Percentiles rank a stretch among this genome's conserved stretches.
Evolutionary conservation across 2,329 filamentous ascomycete species (phyloP).

Genomic region (Orbilia quercus): DNA sequence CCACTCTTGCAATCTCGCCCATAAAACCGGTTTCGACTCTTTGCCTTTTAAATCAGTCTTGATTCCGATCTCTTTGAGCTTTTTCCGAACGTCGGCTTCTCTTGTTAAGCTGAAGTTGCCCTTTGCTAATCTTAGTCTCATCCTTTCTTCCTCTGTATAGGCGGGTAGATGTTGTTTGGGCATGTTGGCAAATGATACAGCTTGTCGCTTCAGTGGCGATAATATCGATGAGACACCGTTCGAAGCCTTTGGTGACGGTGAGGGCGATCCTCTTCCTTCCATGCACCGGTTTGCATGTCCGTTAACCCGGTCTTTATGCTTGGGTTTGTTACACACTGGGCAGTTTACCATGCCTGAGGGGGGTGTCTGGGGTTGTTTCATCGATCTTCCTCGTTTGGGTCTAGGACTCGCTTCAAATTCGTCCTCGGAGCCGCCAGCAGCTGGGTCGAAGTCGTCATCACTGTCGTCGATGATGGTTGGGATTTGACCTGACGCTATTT

Average conservation of each 20-base stretch:
- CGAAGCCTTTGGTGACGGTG: slow-evolving; percentile 6
- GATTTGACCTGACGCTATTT: slow-evolving; percentile 16
- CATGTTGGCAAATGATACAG: slow-evolving; percentile 19
- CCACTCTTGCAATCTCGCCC: slow-evolving; percentile 89
- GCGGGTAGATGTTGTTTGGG: slow-evolving; percentile 57
- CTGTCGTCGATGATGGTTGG: slow-evolving; percentile 20
- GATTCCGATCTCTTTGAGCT: slow-evolving; percentile 74
- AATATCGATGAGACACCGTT: slow-evolving; percentile 12
- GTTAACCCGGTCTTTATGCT: neutral
- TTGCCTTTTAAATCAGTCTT: slow-evolving; percentile 78
- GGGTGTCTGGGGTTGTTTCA: slow-evolving; percentile 14
- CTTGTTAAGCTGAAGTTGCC: slow-evolving; percentile 90
- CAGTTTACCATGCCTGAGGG: slow-evolving; percentile 5
- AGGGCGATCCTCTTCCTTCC: slow-evolving; percentile 24
- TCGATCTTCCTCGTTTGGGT: slow-evolving; percentile 16
- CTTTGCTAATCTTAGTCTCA: slow-evolving; percentile 68
- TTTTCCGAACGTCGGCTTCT: slow-evolving; percentile 80
- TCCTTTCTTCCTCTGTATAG: slow-evolving; percentile 61
- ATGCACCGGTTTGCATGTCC: slow-evolving; percentile 42
- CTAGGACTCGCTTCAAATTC: slow-evolving; percentile 8
- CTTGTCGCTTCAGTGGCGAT: slow-evolving; percentile 31
- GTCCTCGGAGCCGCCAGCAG: slow-evolving; percentile 14
- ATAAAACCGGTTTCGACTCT: slow-evolving; percentile 72
- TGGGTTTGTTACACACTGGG: slow-evolving; percentile 3
- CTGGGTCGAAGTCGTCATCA: slow-evolving; percentile 34